A percentile compares a stretch with the other conserved stretches of the same genome.
These are phyloP conservation scores for Tolypocladium cylindrosporum DNA, from an alignment of 2,329 filamentous ascomycete species.

Conservation along the genomic window DNA sequence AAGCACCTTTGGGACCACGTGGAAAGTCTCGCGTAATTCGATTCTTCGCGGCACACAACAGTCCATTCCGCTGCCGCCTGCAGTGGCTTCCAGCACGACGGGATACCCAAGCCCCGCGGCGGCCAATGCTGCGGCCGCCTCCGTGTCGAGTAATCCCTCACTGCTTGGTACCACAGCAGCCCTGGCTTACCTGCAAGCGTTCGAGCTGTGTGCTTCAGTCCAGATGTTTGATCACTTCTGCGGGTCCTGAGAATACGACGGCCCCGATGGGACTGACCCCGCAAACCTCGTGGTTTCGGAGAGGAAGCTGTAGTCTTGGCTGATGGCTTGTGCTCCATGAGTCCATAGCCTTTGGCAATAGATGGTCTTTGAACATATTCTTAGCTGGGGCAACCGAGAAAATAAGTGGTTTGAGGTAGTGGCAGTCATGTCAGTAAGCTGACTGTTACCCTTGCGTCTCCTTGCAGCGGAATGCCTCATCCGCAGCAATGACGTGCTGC, in stretches of 20 bases:
- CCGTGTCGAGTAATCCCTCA: slow-evolving; percentile 5
- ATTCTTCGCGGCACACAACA: slow-evolving; percentile 43
- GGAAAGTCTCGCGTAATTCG: slow-evolving; percentile 41
- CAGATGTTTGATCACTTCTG: slow-evolving; percentile 40
- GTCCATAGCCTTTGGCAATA: slow-evolving; percentile 22
- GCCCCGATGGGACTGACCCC: slow-evolving; percentile 32
- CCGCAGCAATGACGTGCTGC: slow-evolving; percentile 9
- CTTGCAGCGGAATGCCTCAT: background rate
- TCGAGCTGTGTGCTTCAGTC: slow-evolving; percentile 38
- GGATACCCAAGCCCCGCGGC: slow-evolving; percentile 25
- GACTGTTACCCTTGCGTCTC: background rate
- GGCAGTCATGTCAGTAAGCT: background rate
- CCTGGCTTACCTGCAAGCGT: slow-evolving; percentile 38
- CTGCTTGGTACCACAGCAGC: slow-evolving; percentile 29
- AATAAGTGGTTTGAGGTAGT: background rate
- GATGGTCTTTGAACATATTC: background rate
- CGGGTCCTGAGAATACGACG: slow-evolving; percentile 45
- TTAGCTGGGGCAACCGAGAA: slow-evolving; percentile 1
- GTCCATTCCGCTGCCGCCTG: slow-evolving; percentile 54
- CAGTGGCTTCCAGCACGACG: slow-evolving; percentile 48
- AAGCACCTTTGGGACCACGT: slow-evolving; percentile 37
- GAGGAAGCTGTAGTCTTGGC: slow-evolving; percentile 14
- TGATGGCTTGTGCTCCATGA: slow-evolving; percentile 42
- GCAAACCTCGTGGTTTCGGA: slow-evolving; percentile 39
- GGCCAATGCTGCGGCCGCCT: slow-evolving; percentile 43